Base-by-base conservation (phyloP, 1,139 yeast species). In the Protomyces inundatus region DNA sequence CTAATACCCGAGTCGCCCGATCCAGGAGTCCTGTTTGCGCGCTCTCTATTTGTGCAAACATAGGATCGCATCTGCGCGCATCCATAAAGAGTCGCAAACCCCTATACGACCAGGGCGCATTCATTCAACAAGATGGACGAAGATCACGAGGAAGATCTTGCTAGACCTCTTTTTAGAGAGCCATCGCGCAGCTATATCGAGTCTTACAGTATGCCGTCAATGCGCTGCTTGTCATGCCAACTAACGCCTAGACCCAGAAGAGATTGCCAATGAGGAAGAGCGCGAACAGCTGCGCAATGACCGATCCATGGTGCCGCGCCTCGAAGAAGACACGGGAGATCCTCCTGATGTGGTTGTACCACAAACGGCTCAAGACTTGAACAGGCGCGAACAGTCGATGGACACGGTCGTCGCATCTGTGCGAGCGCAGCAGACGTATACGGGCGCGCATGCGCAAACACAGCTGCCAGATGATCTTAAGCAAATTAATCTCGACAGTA, bases 111-210 rank as follows among this genome's bases (percentile, higher is more conserved):
- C 23, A 23, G 23, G 23, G 23, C 23, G 23, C 23, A 23, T 23
- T 23, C 39, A 9, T 36, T 36, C 39, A 12, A 36, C 39, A 12
- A 36, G 12, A 36, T 36, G 39, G 39, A 36, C n/a, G 12, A n/a
- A 9, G 42, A 45, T 14, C 48, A 37, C 9, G 61, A 57, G 14
- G 54, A 48, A 16, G 61, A 57, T 39, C 45, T 50, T 3, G 61
- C 61, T 14, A 45, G 61, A n/a, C 61, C 61, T 10, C 23, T 57
- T 4, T 57, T 32, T 37, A 53, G 55, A 23, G 60, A 45, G 16
- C 40, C 35, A 10, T 50, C 54, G 30, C 37, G 39, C 16, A 50
- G 50, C 35, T 57, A 36, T 16, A 57, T 57, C 42, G 40, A 57
- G 48, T 10, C 9, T 16, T 23, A 42, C 16, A 10, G 48, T 42